Evolutionary conservation across 1,139 yeast species (phyloP), one percentile per base, ranked within the genome.

Genomic region (Suhomyces panamericanus): DNA sequence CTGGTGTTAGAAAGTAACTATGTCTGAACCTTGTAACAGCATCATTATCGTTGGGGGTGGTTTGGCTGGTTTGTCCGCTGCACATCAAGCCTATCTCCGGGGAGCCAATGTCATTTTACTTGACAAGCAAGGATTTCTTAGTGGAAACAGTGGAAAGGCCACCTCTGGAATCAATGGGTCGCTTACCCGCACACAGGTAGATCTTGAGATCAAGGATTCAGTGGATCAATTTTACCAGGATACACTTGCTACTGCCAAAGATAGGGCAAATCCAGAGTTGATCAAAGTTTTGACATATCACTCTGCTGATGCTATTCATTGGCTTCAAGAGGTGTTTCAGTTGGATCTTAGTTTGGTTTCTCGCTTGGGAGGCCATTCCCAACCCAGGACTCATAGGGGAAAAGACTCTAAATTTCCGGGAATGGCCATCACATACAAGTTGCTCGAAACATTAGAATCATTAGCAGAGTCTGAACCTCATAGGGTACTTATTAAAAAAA

Each of bases 101-200:
- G 78, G 83, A 42, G 70, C 85, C 57, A 66, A 80, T 53, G 80
- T 85, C 13, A 63, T 84, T 0, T 57, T 85, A 14, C 56, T 85
- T 16, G 91, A 85, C 51, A 85, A 85, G 55, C 80, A 78, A 42
- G 75, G 80, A 12, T 78, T 79, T 53, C 68, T 85, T 34, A 87
- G 91, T 46, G 95, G 95, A 4, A 87, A 86, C 58, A 83, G 91
- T 32, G 83, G 87, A 24, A 85, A 85, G 61, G 95, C 95, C 1
- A 84, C 91, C 0, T 81, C 88, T 16, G 95, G 96, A 20, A 87
- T 87, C 54, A 87, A 85, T 61, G 96, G 93, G 15, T 82, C 88
- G 1, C 68, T 75, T 31, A 83, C 95, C 0, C 59, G 77, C 15
- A 78, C 89, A 1, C 93, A 87, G 59, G 66, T 72, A 17, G 57